phyloP scores from a whole-genome alignment of 331 rosid genomes.

The Pyracantha coccinea region DNA sequence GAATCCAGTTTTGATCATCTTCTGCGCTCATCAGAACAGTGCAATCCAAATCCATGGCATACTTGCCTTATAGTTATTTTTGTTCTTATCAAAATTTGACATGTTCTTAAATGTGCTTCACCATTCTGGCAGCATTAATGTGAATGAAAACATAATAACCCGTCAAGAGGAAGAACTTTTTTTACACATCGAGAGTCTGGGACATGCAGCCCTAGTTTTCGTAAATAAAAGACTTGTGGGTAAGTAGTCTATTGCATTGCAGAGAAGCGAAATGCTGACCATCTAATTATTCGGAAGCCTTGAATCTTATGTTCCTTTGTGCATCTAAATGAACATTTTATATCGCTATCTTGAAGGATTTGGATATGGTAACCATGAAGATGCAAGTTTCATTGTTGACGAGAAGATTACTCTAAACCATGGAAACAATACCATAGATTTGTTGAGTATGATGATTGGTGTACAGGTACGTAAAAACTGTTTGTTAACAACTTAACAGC shows the following conservation, averaged over 20 bases:
- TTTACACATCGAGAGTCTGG: constrained; percentile 6
- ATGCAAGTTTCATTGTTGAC: constrained; percentile 8
- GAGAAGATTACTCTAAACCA: constrained; percentile 1
- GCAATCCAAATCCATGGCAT: too few species aligned
- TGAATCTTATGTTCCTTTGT: background rate
- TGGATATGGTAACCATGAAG: constrained; percentile 15
- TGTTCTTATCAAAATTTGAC: background rate
- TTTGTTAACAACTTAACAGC: background rate
- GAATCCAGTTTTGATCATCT: background rate
- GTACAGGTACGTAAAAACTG: constrained; percentile 6
- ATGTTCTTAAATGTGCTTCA: background rate
- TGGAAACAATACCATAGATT: constrained; percentile 9
- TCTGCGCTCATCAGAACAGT: too few species aligned
- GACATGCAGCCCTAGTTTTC: constrained; percentile 7
- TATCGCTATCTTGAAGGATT: background rate
- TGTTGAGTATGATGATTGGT: constrained; percentile 16
- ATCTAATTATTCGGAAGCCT: background rate
- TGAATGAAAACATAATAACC: background rate
- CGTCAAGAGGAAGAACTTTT: background rate
- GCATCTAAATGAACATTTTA: background rate
- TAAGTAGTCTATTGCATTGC: background rate
- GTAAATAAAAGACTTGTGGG: constrained; percentile 2
- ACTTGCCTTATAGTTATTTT: too few species aligned
- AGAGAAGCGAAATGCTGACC: background rate
- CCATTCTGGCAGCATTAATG: background rate